Base-by-base conservation (phyloP, 495 filamentous ascomycete species). In the Xylaria intraflava region DNA sequence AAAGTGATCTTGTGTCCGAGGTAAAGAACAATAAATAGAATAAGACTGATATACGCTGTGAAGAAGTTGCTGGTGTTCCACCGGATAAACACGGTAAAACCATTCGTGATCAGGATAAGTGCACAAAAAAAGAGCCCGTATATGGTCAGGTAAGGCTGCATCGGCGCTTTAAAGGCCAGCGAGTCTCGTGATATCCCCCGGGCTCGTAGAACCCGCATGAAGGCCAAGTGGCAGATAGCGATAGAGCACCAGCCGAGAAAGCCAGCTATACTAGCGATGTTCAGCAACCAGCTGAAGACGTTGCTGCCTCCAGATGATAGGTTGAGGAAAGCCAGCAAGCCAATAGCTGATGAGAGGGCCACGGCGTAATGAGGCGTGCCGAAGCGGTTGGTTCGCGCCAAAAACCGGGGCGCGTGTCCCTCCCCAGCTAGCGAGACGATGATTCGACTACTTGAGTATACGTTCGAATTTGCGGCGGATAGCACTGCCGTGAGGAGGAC, bases 241-340 rank as follows among this genome's bases (percentile, higher is more conserved):
- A 83, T 76, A 30, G 77, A 79, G 11, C 71, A 71, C 84, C 84
- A 88, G 27, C 80, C 82, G 54, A 86, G 84, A 62, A 88, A 78
- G 2, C 83, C 84, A 17, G 84, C 83, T 17, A 86, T 81, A 56
- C 76, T 72, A 10, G 76, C 76, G 56, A 88, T 84, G 65, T 86
- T 85, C 29, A 76, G 58, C 22, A 76, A 54, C 74, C 74, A 78
- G 64, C 63, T 74, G 66, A 88, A 87, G 5, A 85, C 84, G 17
- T 66, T 36, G 33, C 69, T 65, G 26, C 76, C 77, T 35, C 61
- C 69, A 22, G 59, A 30, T 14, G 73, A 77, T 14, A 80, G 65
- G 58, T 82, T 83, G 36, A 80, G 71, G 58, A 79, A 82, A 12
- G 69, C 77, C 49, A 85, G 80, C 58, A 76, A 65, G 8, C 73